Evolutionary conservation across 768 basidiomycete species (phyloP).

Genomic region (Lanmaoa rubissima): DNA sequence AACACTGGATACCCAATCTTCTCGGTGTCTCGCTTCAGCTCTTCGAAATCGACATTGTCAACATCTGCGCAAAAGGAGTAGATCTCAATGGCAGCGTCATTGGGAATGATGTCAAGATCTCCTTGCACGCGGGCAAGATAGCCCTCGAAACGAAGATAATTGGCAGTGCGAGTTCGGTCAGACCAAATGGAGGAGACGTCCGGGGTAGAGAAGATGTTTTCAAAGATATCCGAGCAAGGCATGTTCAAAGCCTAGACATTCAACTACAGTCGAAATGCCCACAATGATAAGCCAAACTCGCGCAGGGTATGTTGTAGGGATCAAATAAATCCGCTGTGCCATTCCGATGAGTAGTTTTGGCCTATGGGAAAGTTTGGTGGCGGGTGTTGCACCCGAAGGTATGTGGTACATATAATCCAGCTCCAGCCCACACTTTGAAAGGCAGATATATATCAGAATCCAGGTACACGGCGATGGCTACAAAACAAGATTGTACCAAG

Average conservation of each 20-base stretch:
- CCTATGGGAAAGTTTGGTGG: too few species aligned
- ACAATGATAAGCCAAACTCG: too few species aligned
- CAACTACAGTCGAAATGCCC: too few species aligned
- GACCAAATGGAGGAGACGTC: constrained; percentile 41
- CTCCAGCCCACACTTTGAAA: too few species aligned
- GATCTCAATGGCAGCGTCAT: constrained; percentile 37
- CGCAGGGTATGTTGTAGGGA: too few species aligned
- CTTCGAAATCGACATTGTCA: constrained; percentile 38
- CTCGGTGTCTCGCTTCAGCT: constrained; percentile 39
- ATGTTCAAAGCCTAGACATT: background rate
- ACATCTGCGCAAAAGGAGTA: constrained; percentile 33
- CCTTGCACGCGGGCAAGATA: constrained; percentile 39
- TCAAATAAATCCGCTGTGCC: too few species aligned
- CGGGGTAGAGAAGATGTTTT: constrained; percentile 40
- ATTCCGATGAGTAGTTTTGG: too few species aligned
- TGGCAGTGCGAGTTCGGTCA: constrained; percentile 27
- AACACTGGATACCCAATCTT: constrained; percentile 46
- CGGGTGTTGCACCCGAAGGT: too few species aligned
- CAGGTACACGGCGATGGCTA: too few species aligned
- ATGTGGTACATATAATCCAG: too few species aligned
- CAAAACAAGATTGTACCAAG: too few species aligned
- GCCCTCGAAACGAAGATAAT: constrained; percentile 32
- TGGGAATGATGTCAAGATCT: constrained; percentile 39
- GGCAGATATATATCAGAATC: too few species aligned
- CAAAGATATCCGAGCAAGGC: constrained; percentile 30